Percentiles rank a stretch among this genome's conserved stretches.
phyloP scores from a whole-genome alignment of 495 filamentous ascomycete genomes.

The Neurospora pannonica region DNA sequence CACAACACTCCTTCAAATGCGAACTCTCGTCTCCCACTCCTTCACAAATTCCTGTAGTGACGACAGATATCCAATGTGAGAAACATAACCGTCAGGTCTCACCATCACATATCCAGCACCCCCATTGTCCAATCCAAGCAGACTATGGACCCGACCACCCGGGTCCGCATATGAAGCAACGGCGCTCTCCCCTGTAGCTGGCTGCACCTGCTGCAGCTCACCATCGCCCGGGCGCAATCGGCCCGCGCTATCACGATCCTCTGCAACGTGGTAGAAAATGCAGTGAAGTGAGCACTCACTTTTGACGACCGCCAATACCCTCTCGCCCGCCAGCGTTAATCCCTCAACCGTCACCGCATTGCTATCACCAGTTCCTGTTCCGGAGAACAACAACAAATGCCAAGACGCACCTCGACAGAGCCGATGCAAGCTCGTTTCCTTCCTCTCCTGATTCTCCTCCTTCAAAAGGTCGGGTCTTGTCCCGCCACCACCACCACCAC shows the following conservation, averaged over 20 bases:
- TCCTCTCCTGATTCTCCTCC: not conserved
- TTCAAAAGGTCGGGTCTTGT: not conserved
- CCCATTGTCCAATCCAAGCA: constrained; percentile 23
- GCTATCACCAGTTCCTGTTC: not conserved
- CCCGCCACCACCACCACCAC: not conserved
- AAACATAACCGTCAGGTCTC: constrained; percentile 32
- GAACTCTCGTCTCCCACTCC: not conserved
- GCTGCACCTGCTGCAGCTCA: not conserved
- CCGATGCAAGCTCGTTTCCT: constrained; percentile 17
- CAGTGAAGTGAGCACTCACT: constrained; percentile 9
- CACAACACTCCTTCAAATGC: not conserved
- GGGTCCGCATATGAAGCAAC: constrained; percentile 16
- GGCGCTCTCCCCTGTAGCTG: not conserved
- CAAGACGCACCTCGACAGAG: constrained; percentile 15
- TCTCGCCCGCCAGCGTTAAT: constrained; percentile 7
- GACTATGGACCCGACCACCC: constrained; percentile 19
- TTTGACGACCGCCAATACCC: constrained; percentile 5
- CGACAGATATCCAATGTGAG: constrained; percentile 25
- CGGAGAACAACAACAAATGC: constrained; percentile 30
- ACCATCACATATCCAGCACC: constrained; percentile 27
- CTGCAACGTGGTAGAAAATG: constrained; percentile 2
- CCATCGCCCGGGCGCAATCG: not conserved
- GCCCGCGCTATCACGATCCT: not conserved
- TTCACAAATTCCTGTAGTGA: constrained; percentile 19
- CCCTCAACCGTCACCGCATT: constrained; percentile 6